Conservation (phyloP, 306 rosid genomes). For the Notholithocarpus densiflorus region DNA sequence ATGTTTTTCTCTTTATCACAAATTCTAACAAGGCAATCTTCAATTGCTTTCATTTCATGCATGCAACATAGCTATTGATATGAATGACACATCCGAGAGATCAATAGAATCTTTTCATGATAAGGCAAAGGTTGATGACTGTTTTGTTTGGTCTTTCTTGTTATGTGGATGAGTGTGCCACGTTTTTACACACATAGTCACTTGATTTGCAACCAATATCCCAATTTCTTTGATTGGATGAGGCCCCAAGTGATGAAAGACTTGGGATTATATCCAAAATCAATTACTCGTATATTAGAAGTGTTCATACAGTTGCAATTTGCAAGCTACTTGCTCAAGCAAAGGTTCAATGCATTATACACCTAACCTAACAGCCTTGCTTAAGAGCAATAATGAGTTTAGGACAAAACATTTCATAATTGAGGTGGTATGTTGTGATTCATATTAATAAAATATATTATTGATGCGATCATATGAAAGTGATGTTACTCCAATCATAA, state of each 20-base stretch:
- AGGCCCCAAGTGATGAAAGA: background rate
- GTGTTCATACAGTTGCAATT: too few species aligned
- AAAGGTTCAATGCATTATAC: background rate
- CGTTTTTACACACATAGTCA: background rate
- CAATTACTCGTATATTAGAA: too few species aligned
- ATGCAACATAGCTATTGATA: too few species aligned
- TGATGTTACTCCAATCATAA: too few species aligned
- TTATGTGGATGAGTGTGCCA: constrained; percentile 3
- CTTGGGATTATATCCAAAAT: background rate
- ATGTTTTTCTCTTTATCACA: background rate
- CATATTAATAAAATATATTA: too few species aligned
- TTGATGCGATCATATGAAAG: too few species aligned
- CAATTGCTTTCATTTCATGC: background rate
- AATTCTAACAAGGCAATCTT: background rate
- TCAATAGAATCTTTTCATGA: too few species aligned
- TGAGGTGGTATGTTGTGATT: too few species aligned
- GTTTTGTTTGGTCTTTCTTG: background rate
- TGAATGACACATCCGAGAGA: too few species aligned
- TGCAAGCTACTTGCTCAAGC: background rate
- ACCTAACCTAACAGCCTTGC: background rate
- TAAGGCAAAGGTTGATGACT: background rate
- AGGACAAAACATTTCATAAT: too few species aligned
- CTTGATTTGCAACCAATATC: background rate
- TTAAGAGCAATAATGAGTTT: background rate
- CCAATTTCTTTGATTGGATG: background rate